phyloP scores from a whole-genome alignment of 352 stramenopile genomes.

The Thalassiosira pacifica region DNA sequence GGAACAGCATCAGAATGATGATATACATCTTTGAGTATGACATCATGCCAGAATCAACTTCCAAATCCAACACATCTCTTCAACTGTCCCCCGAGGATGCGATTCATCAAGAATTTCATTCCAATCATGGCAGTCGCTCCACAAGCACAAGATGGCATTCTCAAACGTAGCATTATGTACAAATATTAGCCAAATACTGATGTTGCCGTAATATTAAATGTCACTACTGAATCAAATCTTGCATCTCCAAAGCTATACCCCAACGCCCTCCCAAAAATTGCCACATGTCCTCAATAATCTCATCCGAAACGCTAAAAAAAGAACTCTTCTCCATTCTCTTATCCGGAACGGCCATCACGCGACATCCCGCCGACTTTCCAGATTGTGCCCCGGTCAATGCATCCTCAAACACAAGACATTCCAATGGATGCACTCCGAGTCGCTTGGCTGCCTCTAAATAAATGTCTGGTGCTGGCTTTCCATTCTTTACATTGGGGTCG shows the following conservation, averaged over 20 bases:
- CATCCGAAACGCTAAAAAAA: conserved; percentile 72
- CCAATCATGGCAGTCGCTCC: no score
- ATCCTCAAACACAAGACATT: conserved; percentile 86
- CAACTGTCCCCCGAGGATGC: no score
- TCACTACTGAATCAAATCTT: neutral
- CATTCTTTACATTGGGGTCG: conserved; percentile 72
- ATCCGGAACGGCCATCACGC: conserved; percentile 78
- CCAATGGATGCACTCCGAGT: conserved; percentile 67
- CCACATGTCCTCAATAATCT: conserved; percentile 71
- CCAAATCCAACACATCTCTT: no score
- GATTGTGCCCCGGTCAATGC: conserved; percentile 68
- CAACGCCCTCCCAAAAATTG: conserved; percentile 76
- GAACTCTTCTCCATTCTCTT: conserved; percentile 68
- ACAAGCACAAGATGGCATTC: neutral
- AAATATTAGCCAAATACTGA: neutral
- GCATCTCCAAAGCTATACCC: conserved; percentile 64
- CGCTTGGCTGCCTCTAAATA: conserved; percentile 76
- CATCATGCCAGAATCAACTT: no score
- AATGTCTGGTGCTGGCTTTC: conserved; percentile 84
- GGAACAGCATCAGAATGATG: no score
- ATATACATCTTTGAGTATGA: no score
- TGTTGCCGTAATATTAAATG: no score
- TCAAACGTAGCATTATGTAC: neutral
- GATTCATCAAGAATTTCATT: no score
- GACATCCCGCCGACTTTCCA: conserved; percentile 75